Conservation (phyloP, 257 asterid genomes). For the Salvia hispanica region DNA sequence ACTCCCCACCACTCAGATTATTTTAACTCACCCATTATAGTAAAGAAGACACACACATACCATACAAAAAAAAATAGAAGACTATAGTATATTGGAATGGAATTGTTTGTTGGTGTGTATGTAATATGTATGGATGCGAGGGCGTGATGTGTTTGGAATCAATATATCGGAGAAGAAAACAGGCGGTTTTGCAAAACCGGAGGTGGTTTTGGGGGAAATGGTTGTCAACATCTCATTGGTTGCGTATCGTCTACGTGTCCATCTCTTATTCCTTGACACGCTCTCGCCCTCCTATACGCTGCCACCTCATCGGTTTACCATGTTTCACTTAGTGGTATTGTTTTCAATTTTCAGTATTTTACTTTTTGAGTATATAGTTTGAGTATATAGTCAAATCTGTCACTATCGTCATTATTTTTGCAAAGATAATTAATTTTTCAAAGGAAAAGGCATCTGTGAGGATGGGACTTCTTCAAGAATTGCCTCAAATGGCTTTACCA, state of each 20-base stretch:
- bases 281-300: no score
- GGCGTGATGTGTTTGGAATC: constrained; percentile 12
- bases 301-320: no score
- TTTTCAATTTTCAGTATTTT: no score
- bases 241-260: background rate
- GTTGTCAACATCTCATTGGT: constrained; percentile 73
- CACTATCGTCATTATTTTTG: no score
- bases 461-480: no score
- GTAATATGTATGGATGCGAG: background rate
- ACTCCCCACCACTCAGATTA: constrained; percentile 38
- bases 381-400: no score
- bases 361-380: no score
- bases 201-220: constrained; percentile 45
- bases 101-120: background rate
- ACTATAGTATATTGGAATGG: constrained; percentile 21
- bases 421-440: no score
- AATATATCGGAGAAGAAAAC: background rate
- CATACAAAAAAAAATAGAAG: background rate
- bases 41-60: background rate
- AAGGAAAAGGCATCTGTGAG: no score
- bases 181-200: constrained; percentile 41
- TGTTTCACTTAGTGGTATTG: no score
- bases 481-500: no score
- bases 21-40: constrained; percentile 23
- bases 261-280: no score